Evolutionary conservation across 148 eudicot genomes (phyloP), one percentile per base, ranked within the genome.

Genomic region (Suaeda aralocaspica): DNA sequence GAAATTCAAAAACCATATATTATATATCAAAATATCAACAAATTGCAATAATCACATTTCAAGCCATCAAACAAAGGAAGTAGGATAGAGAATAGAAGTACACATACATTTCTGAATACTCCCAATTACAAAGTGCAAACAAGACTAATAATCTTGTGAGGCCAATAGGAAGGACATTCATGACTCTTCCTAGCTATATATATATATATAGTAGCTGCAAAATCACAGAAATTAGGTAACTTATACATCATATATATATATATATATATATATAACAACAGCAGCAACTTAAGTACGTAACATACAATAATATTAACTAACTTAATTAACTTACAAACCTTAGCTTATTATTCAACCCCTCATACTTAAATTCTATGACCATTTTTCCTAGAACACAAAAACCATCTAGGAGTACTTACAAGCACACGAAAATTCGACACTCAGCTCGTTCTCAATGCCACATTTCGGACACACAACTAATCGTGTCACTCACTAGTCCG

Each of bases 361-460:
- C 18, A 21, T 22, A 63, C 19, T 39, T 14, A 1, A 36, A 3
- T 49, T 6, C 22, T 15, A 21, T 49, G 21, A 49, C 26, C 33
- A 45, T 49, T 31, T 1, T 31, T 16, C 69, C 67, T 59, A 46
- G 30, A 36, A 57, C 64, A 70, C 66, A 55, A 51, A 29, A 33
- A 24, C 26, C 58, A 56, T 66, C 81, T 80, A 39, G 49, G 25
- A 62, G 48, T 62, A 84, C 72, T 82, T 84, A 4, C 82, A 77
- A 49, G 72, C 52, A 63, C 33, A 75, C 28, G 36, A 74, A 72
- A 76, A 71, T 74, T 50, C 76, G 78, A 72, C 81, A 64, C 22
- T 77, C 41, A 36, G 8, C 80, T 81, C 76, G 8, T 28, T 33
- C 46, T 71, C 67, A 85, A 41, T 66, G 50, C 92, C 92, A 90